phyloP scores from a whole-genome alignment of 1,284 basidiomycete genomes.

The Polyporus tsugae region DNA sequence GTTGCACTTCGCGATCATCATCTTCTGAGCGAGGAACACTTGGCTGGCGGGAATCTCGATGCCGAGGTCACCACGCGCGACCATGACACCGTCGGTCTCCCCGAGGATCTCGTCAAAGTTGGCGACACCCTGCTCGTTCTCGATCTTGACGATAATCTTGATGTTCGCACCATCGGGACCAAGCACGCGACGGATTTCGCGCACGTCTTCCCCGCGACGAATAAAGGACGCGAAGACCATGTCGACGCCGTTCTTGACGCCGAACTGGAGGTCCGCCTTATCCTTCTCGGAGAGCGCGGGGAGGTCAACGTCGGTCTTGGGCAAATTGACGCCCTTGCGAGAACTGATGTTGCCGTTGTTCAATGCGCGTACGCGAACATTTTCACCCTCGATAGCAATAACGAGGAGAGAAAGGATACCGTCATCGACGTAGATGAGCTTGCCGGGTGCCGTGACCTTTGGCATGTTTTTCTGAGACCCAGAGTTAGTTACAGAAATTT shows the following conservation, averaged over 20 bases:
- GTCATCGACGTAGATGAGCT: conserved; percentile 97
- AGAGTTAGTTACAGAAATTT: background rate
- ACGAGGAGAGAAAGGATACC: conserved; percentile 97
- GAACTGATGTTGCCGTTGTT: conserved; percentile 96
- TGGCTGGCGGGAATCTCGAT: conserved; percentile 98
- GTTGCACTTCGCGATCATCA: conserved; percentile 99
- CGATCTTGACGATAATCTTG: conserved; percentile 99
- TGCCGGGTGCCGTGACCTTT: conserved; percentile 95
- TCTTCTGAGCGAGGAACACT: conserved; percentile 98
- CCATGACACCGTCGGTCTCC: conserved; percentile 97
- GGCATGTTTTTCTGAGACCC: conserved; percentile 81
- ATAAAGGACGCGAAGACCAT: conserved; percentile 99
- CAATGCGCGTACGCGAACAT: conserved; percentile 87
- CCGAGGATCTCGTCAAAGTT: conserved; percentile 98
- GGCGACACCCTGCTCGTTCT: conserved; percentile 96
- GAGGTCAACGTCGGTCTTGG: conserved; percentile 97
- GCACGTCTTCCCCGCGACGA: conserved; percentile 91
- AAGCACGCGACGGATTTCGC: conserved; percentile 89
- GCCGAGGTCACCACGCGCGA: conserved; percentile 97
- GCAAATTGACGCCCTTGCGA: conserved; percentile 99
- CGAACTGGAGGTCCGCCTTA: conserved; percentile 93
- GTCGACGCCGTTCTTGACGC: conserved; percentile 97
- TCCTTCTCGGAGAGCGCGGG: conserved; percentile 99
- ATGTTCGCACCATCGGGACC: conserved; percentile 92
- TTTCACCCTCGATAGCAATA: conserved; percentile 82